phyloP scores from a whole-genome alignment of 179 eudicot genomes.

The Sideroxylon spinosum region DNA sequence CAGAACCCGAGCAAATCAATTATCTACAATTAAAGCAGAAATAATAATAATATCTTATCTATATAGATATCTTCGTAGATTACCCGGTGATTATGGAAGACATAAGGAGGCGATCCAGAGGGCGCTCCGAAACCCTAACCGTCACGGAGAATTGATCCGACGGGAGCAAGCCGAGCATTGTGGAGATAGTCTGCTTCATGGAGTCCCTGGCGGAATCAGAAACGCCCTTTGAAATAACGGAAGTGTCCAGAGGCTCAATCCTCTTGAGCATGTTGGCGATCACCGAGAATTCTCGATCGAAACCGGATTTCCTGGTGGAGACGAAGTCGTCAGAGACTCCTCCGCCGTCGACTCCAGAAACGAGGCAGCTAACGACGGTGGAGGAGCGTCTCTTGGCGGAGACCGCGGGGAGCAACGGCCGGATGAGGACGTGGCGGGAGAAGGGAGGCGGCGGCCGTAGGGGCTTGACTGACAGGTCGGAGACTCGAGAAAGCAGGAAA shows the following conservation, averaged over 20 bases:
- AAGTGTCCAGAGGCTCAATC: constrained; percentile 66
- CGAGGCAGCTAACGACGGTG: constrained; percentile 32
- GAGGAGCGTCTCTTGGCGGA: constrained; percentile 6
- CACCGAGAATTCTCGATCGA: constrained; percentile 69
- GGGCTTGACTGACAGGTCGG: constrained; percentile 34
- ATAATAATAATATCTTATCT: too few species aligned
- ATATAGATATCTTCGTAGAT: neutral
- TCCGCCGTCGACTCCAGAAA: constrained; percentile 74
- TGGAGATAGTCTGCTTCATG: constrained; percentile 88
- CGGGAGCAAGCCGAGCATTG: constrained; percentile 78
- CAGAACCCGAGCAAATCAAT: constrained; percentile 9
- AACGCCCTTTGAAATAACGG: constrained; percentile 65
- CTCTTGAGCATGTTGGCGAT: constrained; percentile 67
- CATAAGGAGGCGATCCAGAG: constrained; percentile 61
- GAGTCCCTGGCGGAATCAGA: constrained; percentile 70
- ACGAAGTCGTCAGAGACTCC: constrained; percentile 65
- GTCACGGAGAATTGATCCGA: constrained; percentile 70
- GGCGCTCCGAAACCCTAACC: constrained; percentile 61
- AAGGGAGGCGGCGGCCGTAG: constrained; percentile 23
- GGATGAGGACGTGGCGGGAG: constrained; percentile 30
- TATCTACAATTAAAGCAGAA: neutral
- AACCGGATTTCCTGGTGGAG: constrained; percentile 52
- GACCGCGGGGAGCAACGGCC: constrained; percentile 25
- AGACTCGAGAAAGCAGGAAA: constrained; percentile 20
- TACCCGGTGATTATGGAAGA: constrained; percentile 90